Evolutionary conservation across 805 yeast genomes (phyloP).

Genomic region (Candida vartiovaarae): DNA sequence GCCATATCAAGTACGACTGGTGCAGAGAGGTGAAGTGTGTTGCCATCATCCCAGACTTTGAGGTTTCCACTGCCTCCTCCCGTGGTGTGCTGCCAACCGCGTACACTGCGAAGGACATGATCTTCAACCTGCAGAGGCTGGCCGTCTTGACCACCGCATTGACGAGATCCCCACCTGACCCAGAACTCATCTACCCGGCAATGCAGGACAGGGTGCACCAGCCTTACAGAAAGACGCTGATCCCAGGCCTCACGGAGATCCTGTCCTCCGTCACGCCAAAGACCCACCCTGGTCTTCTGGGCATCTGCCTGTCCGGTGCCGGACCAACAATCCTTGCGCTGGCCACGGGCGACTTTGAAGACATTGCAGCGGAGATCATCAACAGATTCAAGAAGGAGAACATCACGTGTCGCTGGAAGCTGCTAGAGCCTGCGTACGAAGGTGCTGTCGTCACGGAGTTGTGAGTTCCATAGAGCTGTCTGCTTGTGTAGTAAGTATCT

Average conservation of each 20-base stretch:
- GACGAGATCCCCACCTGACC: constrained; percentile 75
- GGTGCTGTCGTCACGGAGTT: constrained; percentile 61
- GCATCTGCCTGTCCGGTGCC: constrained; percentile 95
- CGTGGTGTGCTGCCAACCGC: constrained; percentile 83
- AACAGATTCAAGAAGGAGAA: constrained; percentile 56
- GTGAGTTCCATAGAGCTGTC: neutral
- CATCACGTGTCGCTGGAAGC: constrained; percentile 74
- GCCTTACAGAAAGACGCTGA: constrained; percentile 87
- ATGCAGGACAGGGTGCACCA: constrained; percentile 97
- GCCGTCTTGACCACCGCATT: constrained; percentile 91
- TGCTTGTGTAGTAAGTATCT: neutral
- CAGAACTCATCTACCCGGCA: constrained; percentile 80
- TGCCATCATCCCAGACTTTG: constrained; percentile 90
- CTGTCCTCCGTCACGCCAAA: constrained; percentile 74
- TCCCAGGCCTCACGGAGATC: constrained; percentile 86
- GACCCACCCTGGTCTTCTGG: constrained; percentile 77
- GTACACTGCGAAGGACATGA: constrained; percentile 73
- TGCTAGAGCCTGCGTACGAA: constrained; percentile 79
- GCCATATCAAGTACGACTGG: constrained; percentile 82
- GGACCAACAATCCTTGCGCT: constrained; percentile 95
- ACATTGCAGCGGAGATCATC: constrained; percentile 72
- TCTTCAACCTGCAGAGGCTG: constrained; percentile 88
- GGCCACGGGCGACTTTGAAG: constrained; percentile 83
- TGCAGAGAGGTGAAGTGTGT: constrained; percentile 75
- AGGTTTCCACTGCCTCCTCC: constrained; percentile 86